Evolutionary conservation across 805 yeast genomes (phyloP), one percentile per base, ranked within the genome.

Genomic region (Hanseniaspora clermontiae): DNA sequence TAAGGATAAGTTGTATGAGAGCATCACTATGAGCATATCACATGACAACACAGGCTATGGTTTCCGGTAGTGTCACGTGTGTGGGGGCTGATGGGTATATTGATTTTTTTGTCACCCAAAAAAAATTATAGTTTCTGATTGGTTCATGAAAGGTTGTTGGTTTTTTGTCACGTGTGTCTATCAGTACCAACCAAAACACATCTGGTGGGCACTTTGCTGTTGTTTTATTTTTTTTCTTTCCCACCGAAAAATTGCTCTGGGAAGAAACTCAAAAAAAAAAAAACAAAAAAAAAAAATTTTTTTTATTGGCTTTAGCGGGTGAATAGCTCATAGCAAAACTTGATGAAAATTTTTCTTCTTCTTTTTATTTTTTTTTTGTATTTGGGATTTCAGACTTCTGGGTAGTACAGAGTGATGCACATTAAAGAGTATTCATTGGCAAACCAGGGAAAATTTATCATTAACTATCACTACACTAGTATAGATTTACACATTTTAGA

Each of bases 1-100:
- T 6, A 71, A 72, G 58, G 78, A 76, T n/a, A 79, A 78, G 59
- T 70, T 93, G 54, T 66, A 70, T 46, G 55, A 64, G 1, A 90
- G 87, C 67, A 67, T 91, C 58, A 65, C 71, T n/a, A 64, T 75
- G 60, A 45, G 48, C 10, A 96, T 97, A 0, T 77, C 91, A 19
- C 70, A 76, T 47, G 95, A 84, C 65, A 82, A 89, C 59, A 84
- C 86, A 59, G 97, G 96, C 1, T 93, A 91, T 73, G 96, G 93
- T 0, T 73, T 87, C 27, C 81, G 77, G 64, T 84, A 68, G n/a
- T 31, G 31, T 39, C 32, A 20, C 24, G 29, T 55, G 27, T n/a
- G n/a, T n/a, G n/a, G n/a, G n/a, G n/a, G n/a, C n/a, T n/a, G n/a
- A n/a, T n/a, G n/a, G n/a, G n/a, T n/a, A n/a, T n/a, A n/a, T n/a